Percentiles rank a stretch among this genome's conserved stretches.
phyloP scores from a whole-genome alignment of 352 stramenopile species.

The Phytophthora cryptogea region DNA sequence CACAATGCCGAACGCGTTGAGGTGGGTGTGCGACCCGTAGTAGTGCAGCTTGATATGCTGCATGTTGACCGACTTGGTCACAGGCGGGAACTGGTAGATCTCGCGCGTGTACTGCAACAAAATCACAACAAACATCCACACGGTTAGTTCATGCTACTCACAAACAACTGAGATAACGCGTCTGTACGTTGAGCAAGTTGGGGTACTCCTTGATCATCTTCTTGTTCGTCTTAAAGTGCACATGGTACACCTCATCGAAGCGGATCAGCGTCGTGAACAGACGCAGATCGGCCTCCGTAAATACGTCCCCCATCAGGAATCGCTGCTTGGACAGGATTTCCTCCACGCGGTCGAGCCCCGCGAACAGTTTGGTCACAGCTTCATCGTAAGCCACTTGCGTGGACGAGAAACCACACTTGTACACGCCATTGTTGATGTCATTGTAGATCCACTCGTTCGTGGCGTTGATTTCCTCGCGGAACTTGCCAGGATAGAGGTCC shows the following conservation, averaged over 20 bases:
- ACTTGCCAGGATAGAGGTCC: slow-evolving; percentile 80
- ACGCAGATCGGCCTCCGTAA: slow-evolving; percentile 83
- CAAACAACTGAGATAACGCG: neutral
- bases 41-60: slow-evolving; percentile 98
- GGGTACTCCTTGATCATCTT: slow-evolving; percentile 88
- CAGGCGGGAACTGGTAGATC: slow-evolving; percentile 93
- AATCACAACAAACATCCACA: neutral
- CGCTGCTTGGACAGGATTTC: slow-evolving; percentile 65
- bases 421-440: slow-evolving; percentile 93
- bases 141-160: slow-evolving; percentile 8
- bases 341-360: slow-evolving; percentile 73
- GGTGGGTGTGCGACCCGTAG: slow-evolving; percentile 92
- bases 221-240: slow-evolving; percentile 91
- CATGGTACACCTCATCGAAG: slow-evolving; percentile 86
- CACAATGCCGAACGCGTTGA: slow-evolving; percentile 95
- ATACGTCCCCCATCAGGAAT: slow-evolving; percentile 61
- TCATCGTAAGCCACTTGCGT: slow-evolving; percentile 90
- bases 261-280: slow-evolving; percentile 84
- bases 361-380: slow-evolving; percentile 71
- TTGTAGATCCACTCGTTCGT: slow-evolving; percentile 93
- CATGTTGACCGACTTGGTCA: slow-evolving; percentile 93
- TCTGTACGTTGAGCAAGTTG: slow-evolving; percentile 78
- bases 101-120: slow-evolving; percentile 68
- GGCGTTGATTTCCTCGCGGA: slow-evolving; percentile 85
- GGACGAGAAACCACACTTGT: slow-evolving; percentile 92